A percentile compares a stretch with the other conserved stretches of the same genome.
These are phyloP conservation scores for Alternaria sp. DNA, from an alignment of 2,329 filamentous ascomycete species.

Conservation along the genomic window DNA sequence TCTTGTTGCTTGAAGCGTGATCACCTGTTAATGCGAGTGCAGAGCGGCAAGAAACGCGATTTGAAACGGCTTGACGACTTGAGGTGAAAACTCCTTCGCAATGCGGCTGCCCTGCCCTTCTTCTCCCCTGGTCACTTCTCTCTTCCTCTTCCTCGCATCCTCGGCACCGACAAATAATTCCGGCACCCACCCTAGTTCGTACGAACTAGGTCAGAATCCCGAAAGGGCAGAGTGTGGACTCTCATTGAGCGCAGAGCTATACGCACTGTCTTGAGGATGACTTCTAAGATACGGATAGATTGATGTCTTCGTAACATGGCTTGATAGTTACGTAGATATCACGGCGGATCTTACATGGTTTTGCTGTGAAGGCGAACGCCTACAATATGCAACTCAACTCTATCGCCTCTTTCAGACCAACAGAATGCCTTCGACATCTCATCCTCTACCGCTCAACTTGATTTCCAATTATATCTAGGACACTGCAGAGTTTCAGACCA, in stretches of 20 bases:
- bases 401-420: neutral
- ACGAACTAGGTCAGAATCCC: neutral
- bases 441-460: neutral
- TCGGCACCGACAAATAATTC: neutral
- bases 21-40: neutral
- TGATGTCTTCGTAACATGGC: neutral
- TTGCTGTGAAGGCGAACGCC: neutral
- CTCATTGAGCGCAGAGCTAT: neutral
- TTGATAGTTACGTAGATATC: neutral
- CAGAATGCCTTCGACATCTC: neutral
- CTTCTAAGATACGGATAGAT: neutral
- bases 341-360: neutral
- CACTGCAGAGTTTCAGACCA: neutral
- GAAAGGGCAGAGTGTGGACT: conserved; percentile 1
- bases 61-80: neutral
- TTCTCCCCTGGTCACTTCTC: neutral
- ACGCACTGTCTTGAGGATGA: neutral
- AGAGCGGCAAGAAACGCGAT: neutral
- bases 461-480: neutral
- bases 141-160: neutral
- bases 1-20: neutral
- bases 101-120: neutral
- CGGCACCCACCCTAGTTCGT: neutral
- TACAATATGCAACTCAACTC: neutral
- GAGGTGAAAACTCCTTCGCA: neutral